A percentile compares a stretch with the other conserved stretches of the same genome.
Evolutionary conservation across 148 eudicot genomes (phyloP).

Genomic region (Fagopyrum esculentum): DNA sequence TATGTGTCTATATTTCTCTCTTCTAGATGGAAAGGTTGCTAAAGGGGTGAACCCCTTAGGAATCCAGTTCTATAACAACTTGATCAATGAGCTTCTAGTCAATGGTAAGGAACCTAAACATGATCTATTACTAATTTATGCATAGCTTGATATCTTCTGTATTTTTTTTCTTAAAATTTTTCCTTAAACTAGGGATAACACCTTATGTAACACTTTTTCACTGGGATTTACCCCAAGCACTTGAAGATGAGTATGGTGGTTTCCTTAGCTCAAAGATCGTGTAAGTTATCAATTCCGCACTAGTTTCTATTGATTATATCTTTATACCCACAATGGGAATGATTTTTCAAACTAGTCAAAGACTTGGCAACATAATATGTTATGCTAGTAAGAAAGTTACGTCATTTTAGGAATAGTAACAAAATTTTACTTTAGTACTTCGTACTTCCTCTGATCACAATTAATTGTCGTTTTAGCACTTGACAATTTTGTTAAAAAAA

Average conservation of each 20-base stretch:
- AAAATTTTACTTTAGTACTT: no score
- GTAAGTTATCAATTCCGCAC: conserved; percentile 4
- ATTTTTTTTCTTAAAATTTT: neutral
- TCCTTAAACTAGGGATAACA: conserved; percentile 9
- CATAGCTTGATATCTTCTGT: neutral
- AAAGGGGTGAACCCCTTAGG: conserved; percentile 5
- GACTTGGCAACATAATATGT: no score
- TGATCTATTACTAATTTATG: neutral
- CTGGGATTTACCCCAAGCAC: conserved; percentile 16
- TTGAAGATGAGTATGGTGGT: conserved; percentile 18
- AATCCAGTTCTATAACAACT: conserved; percentile 7
- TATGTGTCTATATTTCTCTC: neutral
- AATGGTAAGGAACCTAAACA: neutral
- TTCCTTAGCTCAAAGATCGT: conserved; percentile 5
- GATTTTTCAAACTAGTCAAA: no score
- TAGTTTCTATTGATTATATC: no score
- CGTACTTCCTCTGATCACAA: no score
- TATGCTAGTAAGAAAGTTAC: no score
- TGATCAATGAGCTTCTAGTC: conserved; percentile 4
- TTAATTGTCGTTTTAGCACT: no score
- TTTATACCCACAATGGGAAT: no score
- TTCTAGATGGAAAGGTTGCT: neutral
- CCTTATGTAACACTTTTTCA: conserved; percentile 14
- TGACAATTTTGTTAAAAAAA: no score
- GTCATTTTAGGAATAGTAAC: no score